Conservation (phyloP, 2,329 filamentous ascomycete genomes). For the Simplicillium sp. region DNA sequence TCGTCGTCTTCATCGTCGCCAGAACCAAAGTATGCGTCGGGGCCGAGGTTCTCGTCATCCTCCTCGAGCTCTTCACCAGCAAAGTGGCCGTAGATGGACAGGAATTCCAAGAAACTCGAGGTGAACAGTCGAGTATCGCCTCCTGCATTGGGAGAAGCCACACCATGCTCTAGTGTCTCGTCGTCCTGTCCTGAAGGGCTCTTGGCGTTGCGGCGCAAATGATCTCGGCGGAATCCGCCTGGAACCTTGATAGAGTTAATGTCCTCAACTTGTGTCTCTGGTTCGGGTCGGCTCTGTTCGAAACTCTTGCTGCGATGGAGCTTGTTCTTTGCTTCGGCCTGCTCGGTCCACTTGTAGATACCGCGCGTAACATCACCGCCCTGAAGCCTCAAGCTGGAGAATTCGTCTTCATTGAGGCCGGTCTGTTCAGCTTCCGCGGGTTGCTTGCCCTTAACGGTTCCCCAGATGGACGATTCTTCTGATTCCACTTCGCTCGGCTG, state of each 20-base stretch:
- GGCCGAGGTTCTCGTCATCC: constrained; percentile 80
- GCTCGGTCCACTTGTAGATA: constrained; percentile 95
- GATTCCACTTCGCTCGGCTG: constrained; percentile 47
- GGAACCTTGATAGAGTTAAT: constrained; percentile 89
- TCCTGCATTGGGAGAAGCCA: constrained; percentile 20
- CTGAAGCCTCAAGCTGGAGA: constrained; percentile 86
- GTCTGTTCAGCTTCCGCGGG: constrained; percentile 25
- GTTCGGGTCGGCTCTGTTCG: constrained; percentile 63
- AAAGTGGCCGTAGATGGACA: constrained; percentile 94
- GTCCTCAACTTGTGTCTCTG: constrained; percentile 71
- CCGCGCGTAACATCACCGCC: constrained; percentile 91
- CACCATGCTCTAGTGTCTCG: constrained; percentile 21
- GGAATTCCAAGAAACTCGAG: constrained; percentile 88
- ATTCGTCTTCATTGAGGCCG: constrained; percentile 62
- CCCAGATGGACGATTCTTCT: constrained; percentile 34
- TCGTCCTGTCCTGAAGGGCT: constrained; percentile 38
- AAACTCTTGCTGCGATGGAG: constrained; percentile 83
- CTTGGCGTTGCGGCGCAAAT: constrained; percentile 64
- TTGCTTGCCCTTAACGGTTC: constrained; percentile 45
- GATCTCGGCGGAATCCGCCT: constrained; percentile 88
- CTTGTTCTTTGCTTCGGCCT: constrained; percentile 62
- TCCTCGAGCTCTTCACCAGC: constrained; percentile 95
- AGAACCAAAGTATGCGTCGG: constrained; percentile 86
- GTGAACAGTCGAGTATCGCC: constrained; percentile 58
- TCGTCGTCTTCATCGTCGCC: constrained; percentile 59